Base-by-base conservation (phyloP, 2,329 filamentous ascomycete genomes). In the Paramyrothecium roridum region DNA sequence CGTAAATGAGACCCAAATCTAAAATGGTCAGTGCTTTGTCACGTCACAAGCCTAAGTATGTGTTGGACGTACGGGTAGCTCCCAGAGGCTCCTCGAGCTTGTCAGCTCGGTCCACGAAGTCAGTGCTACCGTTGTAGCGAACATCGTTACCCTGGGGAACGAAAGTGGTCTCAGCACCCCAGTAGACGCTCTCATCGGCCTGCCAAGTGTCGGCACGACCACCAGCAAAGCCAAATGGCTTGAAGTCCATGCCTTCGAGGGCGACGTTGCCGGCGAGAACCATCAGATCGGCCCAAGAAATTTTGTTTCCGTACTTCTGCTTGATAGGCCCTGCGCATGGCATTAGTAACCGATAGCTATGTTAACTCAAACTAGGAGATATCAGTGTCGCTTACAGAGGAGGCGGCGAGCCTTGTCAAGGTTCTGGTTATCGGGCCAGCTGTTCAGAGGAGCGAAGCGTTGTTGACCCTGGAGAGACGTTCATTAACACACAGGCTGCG, bases 261-360 rank as follows among this genome's bases (percentile, higher is more conserved):
- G 89, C 88, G 17, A 91, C 88, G 69, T 91, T 91, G 61, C 89
- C 89, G 26, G 87, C 82, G 53, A 92, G 80, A 55, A 91, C 78
- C 50, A 88, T 70, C 56, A 92, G 74, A 68, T 92, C 89, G 22
- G 88, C 86, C 89, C 89, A 92, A 0, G 89, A 91, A 72, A 92
- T 88, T 78, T 89, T 90, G 79, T 84, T 85, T 70, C 89, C 89
- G 62, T 92, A 92, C 80, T 92, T 92, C 64, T 90, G 88, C 83
- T 92, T 92, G 76, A 92, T 85, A 55, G 89, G 89, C 86, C 65
- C 65, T 67, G 16, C 0, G 21, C 7, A 3, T 26, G 8, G 20
- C 8, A 10, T 51, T 23, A 51, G 8, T 30, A 22, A 11, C 16
- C 20, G 4, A 48, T 48, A 8, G 20, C 13, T n/a, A n/a, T n/a